A percentile compares a stretch with the other conserved stretches of the same genome.
phyloP scores from a whole-genome alignment of 1,284 basidiomycete species.

The Tilletia horrida region DNA sequence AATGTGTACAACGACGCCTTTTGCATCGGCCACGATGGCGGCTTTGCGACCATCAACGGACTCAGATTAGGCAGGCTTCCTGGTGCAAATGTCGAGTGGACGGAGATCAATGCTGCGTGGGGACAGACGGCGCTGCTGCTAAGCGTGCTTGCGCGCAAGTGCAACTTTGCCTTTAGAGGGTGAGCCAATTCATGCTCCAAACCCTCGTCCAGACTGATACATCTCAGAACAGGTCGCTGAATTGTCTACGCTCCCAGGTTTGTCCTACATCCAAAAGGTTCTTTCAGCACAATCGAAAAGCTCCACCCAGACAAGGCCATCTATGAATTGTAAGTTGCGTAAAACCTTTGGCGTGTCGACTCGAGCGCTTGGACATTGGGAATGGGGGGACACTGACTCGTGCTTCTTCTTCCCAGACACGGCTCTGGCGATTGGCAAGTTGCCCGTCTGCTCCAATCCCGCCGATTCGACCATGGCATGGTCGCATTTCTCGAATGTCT shows the following conservation, averaged over 20 bases:
- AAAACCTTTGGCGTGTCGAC: too few species aligned
- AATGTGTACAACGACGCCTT: conserved; percentile 99
- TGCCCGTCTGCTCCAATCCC: conserved; percentile 81
- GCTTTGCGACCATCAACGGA: conserved; percentile 92
- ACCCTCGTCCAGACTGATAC: too few species aligned
- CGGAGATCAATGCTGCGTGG: conserved; percentile 98
- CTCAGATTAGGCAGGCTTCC: conserved; percentile 82
- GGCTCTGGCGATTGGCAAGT: conserved; percentile 65
- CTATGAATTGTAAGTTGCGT: conserved; percentile 34
- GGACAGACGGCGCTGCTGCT: conserved; percentile 88
- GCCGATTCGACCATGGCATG: conserved; percentile 93
- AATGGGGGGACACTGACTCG: too few species aligned
- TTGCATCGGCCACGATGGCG: conserved; percentile 90
- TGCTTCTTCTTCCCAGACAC: not conserved
- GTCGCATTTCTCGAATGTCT: conserved; percentile 92
- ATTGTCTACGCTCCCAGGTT: conserved; percentile 25
- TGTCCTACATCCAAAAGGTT: conserved; percentile 39
- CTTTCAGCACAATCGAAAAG: conserved; percentile 35
- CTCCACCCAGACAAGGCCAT: conserved; percentile 28
- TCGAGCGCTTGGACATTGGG: too few species aligned
- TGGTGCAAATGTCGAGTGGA: conserved; percentile 73
- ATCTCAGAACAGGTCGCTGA: too few species aligned
- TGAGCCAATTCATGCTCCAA: conserved; percentile 3
- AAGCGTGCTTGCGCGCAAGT: conserved; percentile 66
- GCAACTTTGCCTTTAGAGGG: conserved; percentile 27